phyloP scores from a whole-genome alignment of 1,139 yeast genomes.

The Tardiomyces depauwii region DNA sequence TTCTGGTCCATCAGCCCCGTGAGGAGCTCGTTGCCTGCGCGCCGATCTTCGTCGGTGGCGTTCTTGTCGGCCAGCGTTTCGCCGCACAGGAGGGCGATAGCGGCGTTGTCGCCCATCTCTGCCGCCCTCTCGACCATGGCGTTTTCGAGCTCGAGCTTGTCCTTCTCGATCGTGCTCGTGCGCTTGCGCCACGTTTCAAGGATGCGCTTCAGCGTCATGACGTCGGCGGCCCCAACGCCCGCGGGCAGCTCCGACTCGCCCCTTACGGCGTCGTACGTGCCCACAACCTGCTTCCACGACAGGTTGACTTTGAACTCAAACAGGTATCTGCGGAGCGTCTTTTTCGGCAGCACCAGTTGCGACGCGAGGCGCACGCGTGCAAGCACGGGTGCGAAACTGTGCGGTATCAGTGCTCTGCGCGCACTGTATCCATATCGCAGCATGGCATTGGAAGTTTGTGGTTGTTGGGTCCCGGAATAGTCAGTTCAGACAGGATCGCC shows the following conservation, averaged over 20 bases:
- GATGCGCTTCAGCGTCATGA: constrained; percentile 58
- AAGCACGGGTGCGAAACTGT: too few relatives aligned
- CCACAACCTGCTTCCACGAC: constrained; percentile 14
- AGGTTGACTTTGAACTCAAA: constrained; percentile 21
- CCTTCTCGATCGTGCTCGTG: constrained; percentile 43
- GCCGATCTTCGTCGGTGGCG: constrained; percentile 40
- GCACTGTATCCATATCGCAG: too few relatives aligned
- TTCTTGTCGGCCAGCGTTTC: constrained; percentile 21
- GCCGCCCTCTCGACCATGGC: constrained; percentile 73
- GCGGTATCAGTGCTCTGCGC: too few relatives aligned
- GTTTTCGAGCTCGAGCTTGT: constrained; percentile 45
- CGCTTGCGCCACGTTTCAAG: constrained; percentile 50
- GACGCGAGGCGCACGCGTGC: background rate
- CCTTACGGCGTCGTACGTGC: constrained; percentile 13
- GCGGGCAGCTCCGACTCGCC: constrained; percentile 11
- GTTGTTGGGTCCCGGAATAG: too few relatives aligned
- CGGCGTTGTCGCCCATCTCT: constrained; percentile 71
- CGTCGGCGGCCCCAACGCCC: constrained; percentile 38
- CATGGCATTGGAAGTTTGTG: too few relatives aligned
- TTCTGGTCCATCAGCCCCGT: constrained; percentile 45
- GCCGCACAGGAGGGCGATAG: constrained; percentile 59
- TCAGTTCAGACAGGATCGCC: too few relatives aligned
- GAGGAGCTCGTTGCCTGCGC: constrained; percentile 54
- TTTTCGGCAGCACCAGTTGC: constrained; percentile 8
- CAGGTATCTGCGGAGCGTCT: constrained; percentile 16